phyloP scores from a whole-genome alignment of 306 rosid genomes.

The Ceratonia siliqua region DNA sequence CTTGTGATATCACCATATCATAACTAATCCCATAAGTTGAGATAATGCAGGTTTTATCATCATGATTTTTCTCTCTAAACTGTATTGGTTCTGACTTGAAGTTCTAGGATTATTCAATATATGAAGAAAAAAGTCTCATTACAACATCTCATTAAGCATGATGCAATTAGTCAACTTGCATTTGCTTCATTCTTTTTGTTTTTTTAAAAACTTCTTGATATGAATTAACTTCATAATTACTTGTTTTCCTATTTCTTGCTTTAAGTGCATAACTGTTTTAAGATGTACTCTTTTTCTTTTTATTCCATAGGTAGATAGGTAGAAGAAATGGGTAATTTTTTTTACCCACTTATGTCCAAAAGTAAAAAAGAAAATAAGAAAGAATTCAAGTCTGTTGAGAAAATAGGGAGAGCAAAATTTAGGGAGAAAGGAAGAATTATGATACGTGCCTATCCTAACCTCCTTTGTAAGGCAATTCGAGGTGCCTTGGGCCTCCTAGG shows the following conservation, averaged over 20 bases:
- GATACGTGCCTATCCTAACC: too few relatives aligned
- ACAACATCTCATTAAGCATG: too few relatives aligned
- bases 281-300: not conserved
- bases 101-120: conserved; percentile 13
- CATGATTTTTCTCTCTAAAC: conserved; percentile 8
- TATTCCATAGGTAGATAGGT: too few relatives aligned
- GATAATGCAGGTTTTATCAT: not conserved
- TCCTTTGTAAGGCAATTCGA: too few relatives aligned
- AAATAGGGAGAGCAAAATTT: too few relatives aligned
- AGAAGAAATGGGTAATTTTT: not conserved
- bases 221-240: not conserved
- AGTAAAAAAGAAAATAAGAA: too few relatives aligned
- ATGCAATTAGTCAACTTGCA: too few relatives aligned
- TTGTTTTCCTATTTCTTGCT: not conserved
- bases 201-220: not conserved
- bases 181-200: too few relatives aligned
- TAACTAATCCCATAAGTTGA: not conserved
- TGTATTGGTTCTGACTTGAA: not conserved
- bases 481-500: too few relatives aligned
- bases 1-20: not conserved
- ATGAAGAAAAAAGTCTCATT: not conserved
- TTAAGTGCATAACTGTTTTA: not conserved
- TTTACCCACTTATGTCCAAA: too few relatives aligned
- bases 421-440: too few relatives aligned
- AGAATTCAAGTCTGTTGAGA: too few relatives aligned